Base-by-base conservation (phyloP, 139 green algal species). In the Asterochloris sp. region DNA sequence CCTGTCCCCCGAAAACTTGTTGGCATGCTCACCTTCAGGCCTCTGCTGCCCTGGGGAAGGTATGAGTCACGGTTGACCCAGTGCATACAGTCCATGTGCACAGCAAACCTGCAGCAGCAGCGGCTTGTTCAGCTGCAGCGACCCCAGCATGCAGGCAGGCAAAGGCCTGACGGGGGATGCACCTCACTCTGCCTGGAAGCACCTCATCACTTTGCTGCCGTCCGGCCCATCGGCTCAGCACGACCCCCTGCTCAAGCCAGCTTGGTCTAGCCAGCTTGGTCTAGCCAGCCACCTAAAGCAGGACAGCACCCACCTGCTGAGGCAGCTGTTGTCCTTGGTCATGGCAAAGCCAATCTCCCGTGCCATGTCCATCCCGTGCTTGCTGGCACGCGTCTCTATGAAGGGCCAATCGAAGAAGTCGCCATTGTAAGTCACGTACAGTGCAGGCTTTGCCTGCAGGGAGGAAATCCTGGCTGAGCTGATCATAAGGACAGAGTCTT, bases 321-420 rank as follows among this genome's bases (percentile, higher is more conserved):
- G 85, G 69, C 85, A 88, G 60, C 88, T 76, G 24, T 88, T 83
- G 81, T 38, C 76, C 62, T 85, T 85, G 23, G 66, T 68, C 78
- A 84, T 84, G 19, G 24, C 85, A 89, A 98, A 98, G 28, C 93
- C 93, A 64, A 96, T 91, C 82, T 95, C 86, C 15, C 83, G 24
- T 38, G 89, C 84, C 91, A 99, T 95, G 89, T 95, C 88, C 90
- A 99, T 92, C 38, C 94, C 94, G 82, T 97, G 90, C 80, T 92
- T 88, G 11, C 68, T 82, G 19, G 95, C 93, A 23, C 96, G 90
- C 23, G 88, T 91, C 87, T 98, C 91, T 15, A 99, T 93, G 85
- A 99, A 99, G 13, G 96, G 96, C 85, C 93, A 99, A 88, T 99
- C 96, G 78, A 99, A 99, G 78, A 92, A 99, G 89, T 99, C 96